Base-by-base conservation (phyloP, 768 basidiomycete genomes). In the Kwoniella shandongensis region DNA sequence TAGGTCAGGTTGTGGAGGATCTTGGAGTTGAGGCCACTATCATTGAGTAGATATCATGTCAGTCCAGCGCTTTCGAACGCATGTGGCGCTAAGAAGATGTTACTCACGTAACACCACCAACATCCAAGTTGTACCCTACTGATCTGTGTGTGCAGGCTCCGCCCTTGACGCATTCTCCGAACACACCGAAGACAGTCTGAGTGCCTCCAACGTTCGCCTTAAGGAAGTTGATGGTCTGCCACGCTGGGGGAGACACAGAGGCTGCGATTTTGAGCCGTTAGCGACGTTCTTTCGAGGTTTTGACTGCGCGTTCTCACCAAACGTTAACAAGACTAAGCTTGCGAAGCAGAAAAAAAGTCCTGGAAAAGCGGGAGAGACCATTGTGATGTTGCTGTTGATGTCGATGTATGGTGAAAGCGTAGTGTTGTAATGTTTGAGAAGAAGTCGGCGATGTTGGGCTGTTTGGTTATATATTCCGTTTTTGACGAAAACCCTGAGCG, bases 221-320 rank as follows among this genome's bases (percentile, higher is more conserved):
- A 39, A 91, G 80, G 79, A 88, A 89, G 18, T 82, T 85, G 42
- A 91, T 79, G 22, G 72, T 69, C 39, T 86, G 69, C 89, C 88
- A 91, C 64, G 85, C 87, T 44, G 89, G 88, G 47, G 82, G 76
- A 15, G 87, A 86, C 20, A 89, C 83, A 26, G 84, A 88, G 2
- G 83, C 86, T 50, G 48, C 42, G 51, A 42, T 32, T 32, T 32
- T 32, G 32, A 32, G 7, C 32, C 32, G 13, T 32, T 32, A 32
- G 32, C 32, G 32, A 13, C 32, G 7, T 6, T 32, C 13, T 32
- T 32, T 32, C 6, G 6, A 32, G 6, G 32, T 13, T 32, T 32
- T 6, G 13, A 32, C 32, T 6, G 32, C 32, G 6, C 32, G 13
- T 32, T 32, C 32, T 32, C 32, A 32, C 32, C 32, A 13, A 32